Evolutionary conservation across 1,139 yeast genomes (phyloP), one percentile per base, ranked within the genome.

Genomic region (Debaryomycetaceae sp.): DNA sequence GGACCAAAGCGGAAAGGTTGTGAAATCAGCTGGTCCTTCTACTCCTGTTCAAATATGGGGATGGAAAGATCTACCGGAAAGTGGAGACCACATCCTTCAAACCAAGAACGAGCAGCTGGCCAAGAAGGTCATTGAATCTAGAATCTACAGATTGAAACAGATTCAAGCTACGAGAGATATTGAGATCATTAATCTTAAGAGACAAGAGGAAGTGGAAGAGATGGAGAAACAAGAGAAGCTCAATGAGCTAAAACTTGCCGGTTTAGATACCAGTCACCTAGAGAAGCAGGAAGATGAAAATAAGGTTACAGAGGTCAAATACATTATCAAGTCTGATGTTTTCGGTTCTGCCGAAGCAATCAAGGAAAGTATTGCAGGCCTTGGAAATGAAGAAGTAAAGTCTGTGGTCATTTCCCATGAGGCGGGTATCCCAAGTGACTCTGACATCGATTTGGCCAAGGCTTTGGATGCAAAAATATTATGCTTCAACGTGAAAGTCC

Each of bases 21-120:
- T 90, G 11, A 80, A 82, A 51, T 47, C 64, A 24, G 98, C 97
- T 0, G 81, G 81, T 0, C 98, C 99, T 0, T 87, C 97, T 0
- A 84, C 87, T 3, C 97, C 98, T 0, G 96, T 89, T 1, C 96
- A 90, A 57, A 75, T 93, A 5, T 78, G 90, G 65, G 99, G 99
- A 0, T 93, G 99, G 99, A 90, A 87, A 58, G 93, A 84, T 36
- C 68, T 90, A 39, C 99, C 99, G 0, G 87, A 81, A 42, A 95
- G 96, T 20, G 99, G 99, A 2, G 97, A 90, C 51, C 82, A 81
- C 53, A 82, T 87, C 1, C 62, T 93, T 6, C 86, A 89, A 59
- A 96, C 95, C 6, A 76, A 78, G 47, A 78, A 70, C 52, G 98
- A 91, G 59, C 74, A 78, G 29, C 63, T 73, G 37, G 97, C 96